These are phyloP conservation scores for Pleurotus salmoneostramineus DNA, from an alignment of 768 basidiomycete species.

Conservation along the genomic window DNA sequence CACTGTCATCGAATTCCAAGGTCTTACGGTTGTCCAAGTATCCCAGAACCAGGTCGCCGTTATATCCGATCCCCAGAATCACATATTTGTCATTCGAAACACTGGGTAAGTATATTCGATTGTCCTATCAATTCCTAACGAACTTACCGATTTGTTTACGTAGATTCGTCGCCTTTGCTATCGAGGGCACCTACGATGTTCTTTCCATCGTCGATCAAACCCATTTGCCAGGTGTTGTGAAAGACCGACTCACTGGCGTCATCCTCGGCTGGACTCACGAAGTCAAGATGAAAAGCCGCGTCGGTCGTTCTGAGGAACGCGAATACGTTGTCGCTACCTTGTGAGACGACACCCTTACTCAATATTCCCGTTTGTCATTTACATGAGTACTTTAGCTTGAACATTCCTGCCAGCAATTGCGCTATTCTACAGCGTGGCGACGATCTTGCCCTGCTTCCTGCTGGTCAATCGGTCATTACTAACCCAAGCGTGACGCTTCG, in stretches of 20 bases:
- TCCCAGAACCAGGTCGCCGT: constrained; percentile 81
- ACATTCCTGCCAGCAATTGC: constrained; percentile 85
- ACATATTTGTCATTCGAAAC: constrained; percentile 38
- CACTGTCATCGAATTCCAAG: constrained; percentile 76
- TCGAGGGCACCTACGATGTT: constrained; percentile 76
- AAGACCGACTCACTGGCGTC: constrained; percentile 58
- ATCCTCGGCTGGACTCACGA: constrained; percentile 72
- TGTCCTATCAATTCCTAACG: constrained; percentile 22
- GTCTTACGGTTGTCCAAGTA: constrained; percentile 81
- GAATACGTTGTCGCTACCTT: constrained; percentile 80
- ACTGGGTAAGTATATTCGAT: neutral
- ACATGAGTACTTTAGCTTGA: constrained; percentile 41
- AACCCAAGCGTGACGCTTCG: constrained; percentile 81
- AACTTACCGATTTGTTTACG: constrained; percentile 15
- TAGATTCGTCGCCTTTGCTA: constrained; percentile 74
- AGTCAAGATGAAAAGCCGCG: constrained; percentile 68
- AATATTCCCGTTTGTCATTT: neutral
- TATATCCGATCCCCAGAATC: constrained; percentile 75
- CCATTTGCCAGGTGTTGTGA: constrained; percentile 57
- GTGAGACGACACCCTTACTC: constrained; percentile 31
- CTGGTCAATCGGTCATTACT: constrained; percentile 83
- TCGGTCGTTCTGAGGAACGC: constrained; percentile 37
- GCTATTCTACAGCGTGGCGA: constrained; percentile 82
- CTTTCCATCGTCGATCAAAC: constrained; percentile 84
- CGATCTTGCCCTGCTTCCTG: constrained; percentile 71